Evolutionary conservation across 2,329 filamentous ascomycete genomes (phyloP), one percentile per base, ranked within the genome.

Genomic region (Sarocladiaceae sp.): DNA sequence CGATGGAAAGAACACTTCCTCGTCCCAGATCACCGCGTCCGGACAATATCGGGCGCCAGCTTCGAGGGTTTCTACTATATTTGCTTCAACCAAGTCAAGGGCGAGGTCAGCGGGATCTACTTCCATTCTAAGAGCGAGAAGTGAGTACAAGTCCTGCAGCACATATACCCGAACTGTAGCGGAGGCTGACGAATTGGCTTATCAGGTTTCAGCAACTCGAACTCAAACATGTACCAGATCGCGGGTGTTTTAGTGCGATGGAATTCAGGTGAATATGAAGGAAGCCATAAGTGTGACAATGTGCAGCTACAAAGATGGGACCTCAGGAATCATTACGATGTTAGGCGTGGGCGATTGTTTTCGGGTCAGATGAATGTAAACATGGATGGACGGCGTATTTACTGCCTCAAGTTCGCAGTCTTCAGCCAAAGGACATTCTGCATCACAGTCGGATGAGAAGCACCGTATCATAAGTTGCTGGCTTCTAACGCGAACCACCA

Each of bases 31-130:
- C 93, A 98, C 62, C 80, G 87, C 13, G 89, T 97, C 16, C 79
- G 84, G 49, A 94, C 87, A 10, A 95, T 98, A 49, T 86, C 82
- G 26, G 93, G 93, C 15, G 93, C 93, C 6, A 97, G 91, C 58
- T 98, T 97, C 48, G 93, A 98, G 60, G 93, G 93, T 0, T 98
- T 98, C 62, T 98, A 97, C 63, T 98, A 98, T 59, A 97, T 98
- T 53, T 96, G 90, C 68, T 97, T 97, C 70, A 95, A 97, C 63
- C 91, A 97, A 65, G 70, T 88, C 40, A 78, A 83, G 51, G 93
- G 91, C 6, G 83, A 78, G 51, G 85, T 98, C 32, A 90, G 82
- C 58, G 93, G 93, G 15, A 95, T 97, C 47, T 98, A 98, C 66
- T 98, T 95, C 63, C 93, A 98, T 68, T 86, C 88, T 11, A 95